These are phyloP conservation scores for Fraxinus cuspidata DNA, from an alignment of 257 asterid genomes.

Conservation along the genomic window DNA sequence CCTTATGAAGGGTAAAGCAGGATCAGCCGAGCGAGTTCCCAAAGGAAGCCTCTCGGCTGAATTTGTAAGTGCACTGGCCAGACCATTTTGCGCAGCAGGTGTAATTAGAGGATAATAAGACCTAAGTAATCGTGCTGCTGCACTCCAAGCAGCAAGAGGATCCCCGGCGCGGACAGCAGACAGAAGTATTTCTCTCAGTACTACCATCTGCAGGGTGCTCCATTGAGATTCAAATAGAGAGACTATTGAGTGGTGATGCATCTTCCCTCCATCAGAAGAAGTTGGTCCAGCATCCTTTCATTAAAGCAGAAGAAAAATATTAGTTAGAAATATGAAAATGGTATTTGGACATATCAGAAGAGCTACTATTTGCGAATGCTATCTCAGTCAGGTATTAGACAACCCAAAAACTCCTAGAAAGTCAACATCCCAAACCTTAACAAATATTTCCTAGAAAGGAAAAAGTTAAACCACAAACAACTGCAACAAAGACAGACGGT, in stretches of 20 bases:
- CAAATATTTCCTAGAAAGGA: not conserved
- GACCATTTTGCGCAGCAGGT: constrained; percentile 97
- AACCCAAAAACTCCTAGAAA: not conserved
- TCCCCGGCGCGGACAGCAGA: constrained; percentile 98
- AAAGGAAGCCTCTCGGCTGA: constrained; percentile 92
- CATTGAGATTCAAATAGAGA: constrained; percentile 93
- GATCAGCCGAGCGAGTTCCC: constrained; percentile 95
- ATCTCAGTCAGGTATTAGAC: constrained; percentile 1
- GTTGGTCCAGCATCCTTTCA: constrained; percentile 60
- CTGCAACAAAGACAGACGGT: not conserved
- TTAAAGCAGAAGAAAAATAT: constrained; percentile 13
- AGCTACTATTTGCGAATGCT: constrained; percentile 12
- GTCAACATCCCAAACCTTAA: not conserved
- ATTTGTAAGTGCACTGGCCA: constrained; percentile 81
- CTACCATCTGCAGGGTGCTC: constrained; percentile 99
- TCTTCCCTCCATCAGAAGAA: constrained; percentile 72
- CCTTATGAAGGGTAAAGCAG: constrained; percentile 97
- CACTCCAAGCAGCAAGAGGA: constrained; percentile 99
- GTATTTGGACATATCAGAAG: constrained; percentile 17
- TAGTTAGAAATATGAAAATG: constrained; percentile 17
- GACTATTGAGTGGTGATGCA: constrained; percentile 76
- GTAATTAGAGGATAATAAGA: constrained; percentile 96
- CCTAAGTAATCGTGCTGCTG: constrained; percentile 96
- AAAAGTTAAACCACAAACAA: not conserved
- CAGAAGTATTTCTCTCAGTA: constrained; percentile 88